Base-by-base conservation (phyloP, 176 grass and related monocot species). In the Otatea glauca region DNA sequence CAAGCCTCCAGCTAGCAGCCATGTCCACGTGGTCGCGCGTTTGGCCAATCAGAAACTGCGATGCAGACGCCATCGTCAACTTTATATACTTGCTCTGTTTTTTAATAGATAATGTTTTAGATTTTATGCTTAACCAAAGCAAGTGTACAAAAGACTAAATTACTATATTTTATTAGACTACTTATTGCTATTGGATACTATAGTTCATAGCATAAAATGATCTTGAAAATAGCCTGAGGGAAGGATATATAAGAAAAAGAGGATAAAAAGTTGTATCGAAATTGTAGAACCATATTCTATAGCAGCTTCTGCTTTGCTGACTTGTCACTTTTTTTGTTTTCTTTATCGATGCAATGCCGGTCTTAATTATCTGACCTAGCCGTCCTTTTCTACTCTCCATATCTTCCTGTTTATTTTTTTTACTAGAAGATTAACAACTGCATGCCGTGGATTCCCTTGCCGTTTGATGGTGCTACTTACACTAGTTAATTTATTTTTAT, bases 281-380 rank as follows among this genome's bases (percentile, higher is more conserved):
- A 29, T 29, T 1, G 29, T 29, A 29, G 29, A 1, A 29, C 6
- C 18, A 9, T 58, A 79, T 86, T 53, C 50, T 18, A 29, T 29
- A 29, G 29, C 29, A 1, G 29, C 29, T 29, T 29, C 29, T 1
- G 29, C 27, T 45, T 80, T 29, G 60, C 35, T 66, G 44, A 81
- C 69, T 77, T 66, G 60, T 45, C 59, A 29, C 11, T 0, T 1
- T 74, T 81, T 86, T 73, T 34, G 20, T 65, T 73, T 41, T 53
- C 16, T 61, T 59, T 24, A 23, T 84, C 29, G 53, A n/a, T 49
- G 7, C 76, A n/a, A 60, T 23, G 58, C 68, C 77, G 47, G 77
- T 74, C 77, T 86, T 74, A 80, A 65, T 23, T 80, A 55, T 80
- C 54, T 66, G 59, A 27, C 48, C 48, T 20, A 34, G 37, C 16